These are phyloP conservation scores for Leersia perrieri DNA, from an alignment of 176 grass and related monocot genomes.

Conservation along the genomic window DNA sequence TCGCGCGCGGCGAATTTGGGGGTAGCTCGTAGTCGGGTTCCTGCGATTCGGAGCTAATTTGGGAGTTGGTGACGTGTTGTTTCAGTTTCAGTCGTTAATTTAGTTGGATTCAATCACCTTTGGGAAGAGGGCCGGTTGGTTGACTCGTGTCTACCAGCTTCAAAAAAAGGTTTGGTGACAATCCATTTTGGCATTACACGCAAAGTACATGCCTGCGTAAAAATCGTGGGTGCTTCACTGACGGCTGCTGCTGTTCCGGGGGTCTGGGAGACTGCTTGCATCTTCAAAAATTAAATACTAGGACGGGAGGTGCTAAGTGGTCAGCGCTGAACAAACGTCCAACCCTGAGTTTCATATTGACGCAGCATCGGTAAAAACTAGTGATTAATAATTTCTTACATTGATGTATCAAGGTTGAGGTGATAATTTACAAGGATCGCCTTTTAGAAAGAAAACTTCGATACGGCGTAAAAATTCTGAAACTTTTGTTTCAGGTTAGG, in stretches of 20 bases:
- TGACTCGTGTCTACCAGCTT: background rate
- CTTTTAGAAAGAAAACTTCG: background rate
- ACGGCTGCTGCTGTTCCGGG: background rate
- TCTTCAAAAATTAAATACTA: background rate
- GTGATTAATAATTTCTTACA: background rate
- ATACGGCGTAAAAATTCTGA: too few species aligned
- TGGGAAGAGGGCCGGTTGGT: constrained; percentile 22
- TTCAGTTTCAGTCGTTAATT: background rate
- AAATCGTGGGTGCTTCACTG: background rate
- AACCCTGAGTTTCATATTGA: background rate
- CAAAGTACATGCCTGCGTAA: background rate
- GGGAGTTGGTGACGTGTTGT: background rate
- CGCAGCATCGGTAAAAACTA: background rate
- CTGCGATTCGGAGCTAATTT: background rate
- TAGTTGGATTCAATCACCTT: background rate
- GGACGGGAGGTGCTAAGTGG: background rate
- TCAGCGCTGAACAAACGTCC: background rate
- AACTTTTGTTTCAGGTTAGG: background rate
- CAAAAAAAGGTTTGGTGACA: background rate
- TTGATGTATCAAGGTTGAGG: background rate
- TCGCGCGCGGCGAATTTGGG: background rate
- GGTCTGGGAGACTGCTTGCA: background rate
- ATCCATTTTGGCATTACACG: background rate
- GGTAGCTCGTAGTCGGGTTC: background rate
- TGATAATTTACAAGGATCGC: background rate